Evolutionary conservation across 257 asterid species (phyloP), one percentile per base, ranked within the genome.

Genomic region (Plantago ovata): DNA sequence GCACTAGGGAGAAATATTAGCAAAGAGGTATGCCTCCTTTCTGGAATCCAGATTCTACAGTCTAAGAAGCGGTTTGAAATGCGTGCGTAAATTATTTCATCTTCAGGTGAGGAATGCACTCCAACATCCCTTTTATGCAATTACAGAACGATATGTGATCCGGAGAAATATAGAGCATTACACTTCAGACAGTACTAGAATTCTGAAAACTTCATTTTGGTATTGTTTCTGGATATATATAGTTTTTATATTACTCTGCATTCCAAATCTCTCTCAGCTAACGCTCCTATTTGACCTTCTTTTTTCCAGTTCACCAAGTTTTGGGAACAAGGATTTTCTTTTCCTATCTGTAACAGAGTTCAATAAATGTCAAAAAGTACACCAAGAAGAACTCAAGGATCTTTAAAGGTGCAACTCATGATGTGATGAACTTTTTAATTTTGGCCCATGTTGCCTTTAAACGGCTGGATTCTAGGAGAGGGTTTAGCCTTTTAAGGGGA

Each of bases 401-500:
- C 82, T 92, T 53, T 89, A 92, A 73, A 85, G 93, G 96, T 87
- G 48, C 12, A n/a, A n/a, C n/a, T n/a, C n/a, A n/a, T n/a, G n/a
- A n/a, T n/a, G n/a, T 28, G 36, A 28, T 28, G 3, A 28, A 3
- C 0, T 28, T 28, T 28, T 28, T 1, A 1, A 28, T 6, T 28
- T 28, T 28, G 36, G 36, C 36, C 36, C 7, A 28, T 3, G 36
- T 4, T 28, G 7, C 36, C 36, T 28, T 28, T 28, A 8, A 28
- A 28, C 7, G 36, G 36, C 36, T 28, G 36, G 36, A 28, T 28
- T 28, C 7, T 8, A 0, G 36, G 36, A 3, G 36, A 1, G 36
- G 36, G 36, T 28, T 1, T 28, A 28, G 36, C 36, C 36, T 1
- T 28, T 28, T 6, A 28, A 28, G 7, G 36, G 36, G 7, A 28